A percentile compares a stretch with the other conserved stretches of the same genome.
Conservation (phyloP, 1,284 basidiomycete genomes). For the Ustilago esculenta region DNA sequence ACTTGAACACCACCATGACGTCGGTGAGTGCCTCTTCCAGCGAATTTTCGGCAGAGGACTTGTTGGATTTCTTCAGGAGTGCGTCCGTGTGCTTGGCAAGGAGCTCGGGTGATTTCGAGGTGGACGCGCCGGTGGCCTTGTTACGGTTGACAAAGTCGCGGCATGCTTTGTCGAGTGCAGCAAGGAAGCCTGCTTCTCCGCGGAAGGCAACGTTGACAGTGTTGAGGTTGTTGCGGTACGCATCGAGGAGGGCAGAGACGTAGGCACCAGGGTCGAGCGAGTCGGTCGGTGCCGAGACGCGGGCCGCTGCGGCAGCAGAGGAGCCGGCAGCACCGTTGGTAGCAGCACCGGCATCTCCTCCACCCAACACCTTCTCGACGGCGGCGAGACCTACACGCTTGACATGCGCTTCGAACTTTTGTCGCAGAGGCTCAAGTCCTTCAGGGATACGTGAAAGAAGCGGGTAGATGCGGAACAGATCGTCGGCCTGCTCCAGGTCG, state of each 20-base stretch:
- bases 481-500: slow-evolving; percentile 91
- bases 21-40: slow-evolving; percentile 89
- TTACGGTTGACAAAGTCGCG: slow-evolving; percentile 96
- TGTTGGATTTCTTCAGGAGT: slow-evolving; percentile 92
- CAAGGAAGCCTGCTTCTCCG: slow-evolving; percentile 92
- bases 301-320: slow-evolving; percentile 22
- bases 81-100: slow-evolving; percentile 93
- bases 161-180: slow-evolving; percentile 90
- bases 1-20: slow-evolving; percentile 98
- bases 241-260: slow-evolving; percentile 88
- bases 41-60: slow-evolving; percentile 85
- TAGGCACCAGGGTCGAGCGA: slow-evolving; percentile 83
- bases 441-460: slow-evolving; percentile 87
- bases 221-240: slow-evolving; percentile 90
- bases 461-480: slow-evolving; percentile 85
- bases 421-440: slow-evolving; percentile 89
- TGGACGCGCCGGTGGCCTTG: slow-evolving; percentile 72
- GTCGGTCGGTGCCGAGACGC: slow-evolving; percentile 69
- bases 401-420: slow-evolving; percentile 93
- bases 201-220: slow-evolving; percentile 90
- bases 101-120: slow-evolving; percentile 85
- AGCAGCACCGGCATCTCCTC: slow-evolving; percentile 64
- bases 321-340: slow-evolving; percentile 66
- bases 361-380: slow-evolving; percentile 78
- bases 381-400: slow-evolving; percentile 86